Percentiles rank a stretch among this genome's conserved stretches.
Evolutionary conservation across 140 eudicot genomes (phyloP).

Genomic region (Flaveria floridana): DNA sequence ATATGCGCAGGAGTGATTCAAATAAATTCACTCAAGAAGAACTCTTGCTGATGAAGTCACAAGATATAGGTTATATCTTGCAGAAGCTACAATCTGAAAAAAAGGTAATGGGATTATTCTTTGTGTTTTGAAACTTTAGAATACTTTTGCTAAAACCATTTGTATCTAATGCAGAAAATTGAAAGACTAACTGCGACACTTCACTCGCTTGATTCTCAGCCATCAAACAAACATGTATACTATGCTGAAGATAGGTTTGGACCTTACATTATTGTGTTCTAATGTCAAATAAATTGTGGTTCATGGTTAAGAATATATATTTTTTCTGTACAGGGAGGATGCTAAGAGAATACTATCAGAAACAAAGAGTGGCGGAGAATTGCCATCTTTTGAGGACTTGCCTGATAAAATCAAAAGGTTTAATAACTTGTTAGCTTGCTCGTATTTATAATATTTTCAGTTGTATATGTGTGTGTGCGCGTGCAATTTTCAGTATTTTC

Average conservation of each 20-base stretch:
- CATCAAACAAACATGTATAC: slow-evolving; percentile 64
- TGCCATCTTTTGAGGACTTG: slow-evolving; percentile 34
- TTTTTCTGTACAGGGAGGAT: slow-evolving; percentile 54
- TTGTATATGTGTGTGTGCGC: background rate
- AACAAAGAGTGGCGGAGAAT: slow-evolving; percentile 31
- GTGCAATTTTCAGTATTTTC: background rate
- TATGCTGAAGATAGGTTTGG: slow-evolving; percentile 84
- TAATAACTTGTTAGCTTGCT: slow-evolving; percentile 3
- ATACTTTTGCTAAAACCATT: background rate
- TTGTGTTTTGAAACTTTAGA: background rate
- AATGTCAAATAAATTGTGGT: background rate
- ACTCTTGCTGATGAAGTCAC: slow-evolving; percentile 87
- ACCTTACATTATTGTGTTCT: background rate
- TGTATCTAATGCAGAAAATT: slow-evolving; percentile 64
- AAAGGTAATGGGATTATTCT: slow-evolving; percentile 34
- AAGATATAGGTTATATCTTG: slow-evolving; percentile 79
- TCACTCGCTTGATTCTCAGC: slow-evolving; percentile 61
- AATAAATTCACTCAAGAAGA: slow-evolving; percentile 70
- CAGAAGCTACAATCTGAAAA: slow-evolving; percentile 87
- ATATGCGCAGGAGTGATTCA: slow-evolving; percentile 53
- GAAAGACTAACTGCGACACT: slow-evolving; percentile 71
- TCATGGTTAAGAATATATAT: background rate
- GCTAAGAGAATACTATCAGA: slow-evolving; percentile 57
- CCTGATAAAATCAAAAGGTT: slow-evolving; percentile 61
- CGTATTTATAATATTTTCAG: background rate